A percentile compares a stretch with the other conserved stretches of the same genome.
These are phyloP conservation scores for Aspergillus olivimuriae DNA, from an alignment of 495 filamentous ascomycete genomes.

Conservation along the genomic window DNA sequence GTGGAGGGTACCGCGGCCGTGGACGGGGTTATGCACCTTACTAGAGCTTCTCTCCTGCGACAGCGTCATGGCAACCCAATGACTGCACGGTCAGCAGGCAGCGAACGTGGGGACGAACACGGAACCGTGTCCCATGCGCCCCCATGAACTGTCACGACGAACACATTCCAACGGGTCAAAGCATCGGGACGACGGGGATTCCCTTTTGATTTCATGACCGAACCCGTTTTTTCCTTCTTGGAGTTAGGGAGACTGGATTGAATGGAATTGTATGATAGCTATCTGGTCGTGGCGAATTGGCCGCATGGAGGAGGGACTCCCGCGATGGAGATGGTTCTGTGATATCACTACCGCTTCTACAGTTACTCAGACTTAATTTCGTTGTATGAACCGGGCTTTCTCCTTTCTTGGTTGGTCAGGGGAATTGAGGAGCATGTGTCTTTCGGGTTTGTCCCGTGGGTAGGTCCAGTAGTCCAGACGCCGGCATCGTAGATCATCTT, in stretches of 20 bases:
- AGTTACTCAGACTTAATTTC: too few species aligned
- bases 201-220: constrained; percentile 8
- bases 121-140: not conserved
- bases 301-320: constrained; percentile 11
- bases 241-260: constrained; percentile 24
- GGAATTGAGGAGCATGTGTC: too few species aligned
- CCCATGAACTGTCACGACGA: too few species aligned
- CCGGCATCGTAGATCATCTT: too few species aligned
- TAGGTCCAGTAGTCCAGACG: too few species aligned
- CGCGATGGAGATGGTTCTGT: constrained; percentile 11
- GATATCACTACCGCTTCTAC: constrained; percentile 17
- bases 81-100: too few species aligned
- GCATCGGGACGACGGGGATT: too few species aligned
- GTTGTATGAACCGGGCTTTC: too few species aligned
- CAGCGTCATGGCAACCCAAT: too few species aligned
- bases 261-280: constrained; percentile 32
- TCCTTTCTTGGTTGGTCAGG: not conserved
- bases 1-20: constrained; percentile 71
- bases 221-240: constrained; percentile 26
- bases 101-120: constrained; percentile 2
- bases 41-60: too few species aligned
- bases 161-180: too few species aligned
- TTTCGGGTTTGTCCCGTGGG: too few species aligned
- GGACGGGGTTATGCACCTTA: constrained; percentile 79
- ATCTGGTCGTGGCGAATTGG: constrained; percentile 9